phyloP scores from a whole-genome alignment of 1,284 basidiomycete species.

The Schizopora paradoxa region DNA sequence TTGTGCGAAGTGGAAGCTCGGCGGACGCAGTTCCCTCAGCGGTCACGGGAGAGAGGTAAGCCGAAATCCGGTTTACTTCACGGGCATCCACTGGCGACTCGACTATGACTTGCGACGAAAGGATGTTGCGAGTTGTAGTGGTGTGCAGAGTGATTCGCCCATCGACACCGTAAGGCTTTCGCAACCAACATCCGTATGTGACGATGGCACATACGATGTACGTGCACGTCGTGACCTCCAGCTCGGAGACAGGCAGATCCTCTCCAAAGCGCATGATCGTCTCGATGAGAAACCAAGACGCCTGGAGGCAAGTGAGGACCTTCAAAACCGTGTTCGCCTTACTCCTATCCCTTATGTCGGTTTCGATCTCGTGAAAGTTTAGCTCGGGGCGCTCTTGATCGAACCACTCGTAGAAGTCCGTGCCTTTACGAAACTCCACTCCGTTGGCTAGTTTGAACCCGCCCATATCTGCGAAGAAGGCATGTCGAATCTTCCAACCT shows the following conservation, averaged over 20 bases:
- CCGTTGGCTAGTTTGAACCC: constrained; percentile 5
- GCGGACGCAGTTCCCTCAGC: too few relatives aligned
- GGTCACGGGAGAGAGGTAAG: too few relatives aligned
- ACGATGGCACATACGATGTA: not conserved
- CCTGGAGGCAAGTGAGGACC: constrained; percentile 10
- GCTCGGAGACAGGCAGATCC: constrained; percentile 10
- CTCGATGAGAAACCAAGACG: constrained; percentile 14
- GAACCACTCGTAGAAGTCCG: not conserved
- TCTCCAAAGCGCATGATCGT: constrained; percentile 9
- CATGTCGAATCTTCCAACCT: constrained; percentile 3
- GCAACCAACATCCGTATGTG: constrained; percentile 16
- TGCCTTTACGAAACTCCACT: not conserved
- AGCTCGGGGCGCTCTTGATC: not conserved
- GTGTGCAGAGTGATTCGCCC: too few relatives aligned
- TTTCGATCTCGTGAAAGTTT: not conserved
- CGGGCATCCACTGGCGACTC: too few relatives aligned
- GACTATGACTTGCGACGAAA: too few relatives aligned
- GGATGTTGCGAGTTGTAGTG: too few relatives aligned
- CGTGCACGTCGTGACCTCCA: constrained; percentile 15
- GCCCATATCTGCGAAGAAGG: constrained; percentile 10
- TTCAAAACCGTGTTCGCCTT: constrained; percentile 11
- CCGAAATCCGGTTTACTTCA: too few relatives aligned
- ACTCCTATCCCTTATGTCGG: constrained; percentile 12
- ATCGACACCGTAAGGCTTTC: constrained; percentile 18
- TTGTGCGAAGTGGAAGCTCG: too few relatives aligned